Base-by-base conservation (phyloP, 768 basidiomycete genomes). In the Pleurotus tuoliensis region DNA sequence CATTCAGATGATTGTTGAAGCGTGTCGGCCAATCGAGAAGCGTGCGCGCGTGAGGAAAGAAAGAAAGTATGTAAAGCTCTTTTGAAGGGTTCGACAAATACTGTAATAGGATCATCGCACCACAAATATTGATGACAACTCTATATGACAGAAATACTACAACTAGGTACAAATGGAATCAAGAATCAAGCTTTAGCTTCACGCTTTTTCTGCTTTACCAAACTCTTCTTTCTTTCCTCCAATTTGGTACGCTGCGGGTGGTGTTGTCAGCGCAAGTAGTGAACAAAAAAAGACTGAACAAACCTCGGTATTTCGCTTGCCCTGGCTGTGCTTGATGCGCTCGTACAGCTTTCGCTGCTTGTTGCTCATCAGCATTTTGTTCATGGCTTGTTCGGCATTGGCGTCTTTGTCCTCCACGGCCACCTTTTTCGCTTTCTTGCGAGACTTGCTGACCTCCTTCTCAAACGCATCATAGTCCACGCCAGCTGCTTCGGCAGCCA, bases 301-400 rank as follows among this genome's bases (percentile, higher is more conserved):
- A 68, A 94, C 94, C 89, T 96, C 92, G 22, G 79, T 73, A 12
- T 78, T 77, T 58, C 86, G 86, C 73, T 87, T 90, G 68, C 81
- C 80, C 67, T 95, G 82, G 61, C 87, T 86, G 67, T 90, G 83
- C 74, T 94, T 92, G 83, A 97, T 90, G 73, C 89, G 89, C 72
- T 94, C 92, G 69, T 95, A 96, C 64, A 97, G 72, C 72, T 95
- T 95, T 64, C 86, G 82, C 71, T 96, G 89, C 75, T 90, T 93
- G 71, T 92, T 94, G 76, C 92, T 96, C 87, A 97, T 87, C 84
- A 98, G 81, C 87, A 98, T 96, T 81, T 95, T 96, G 72, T 91
- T 88, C 89, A 96, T 92, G 67, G 95, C 90, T 64, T 84, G 78
- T 67, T 94, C 92, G 38, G 73, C 70, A 60, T 74, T 74, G 60